These are phyloP conservation scores for Beauveria bassiana DNA, from an alignment of 2,329 filamentous ascomycete genomes.

Conservation along the genomic window DNA sequence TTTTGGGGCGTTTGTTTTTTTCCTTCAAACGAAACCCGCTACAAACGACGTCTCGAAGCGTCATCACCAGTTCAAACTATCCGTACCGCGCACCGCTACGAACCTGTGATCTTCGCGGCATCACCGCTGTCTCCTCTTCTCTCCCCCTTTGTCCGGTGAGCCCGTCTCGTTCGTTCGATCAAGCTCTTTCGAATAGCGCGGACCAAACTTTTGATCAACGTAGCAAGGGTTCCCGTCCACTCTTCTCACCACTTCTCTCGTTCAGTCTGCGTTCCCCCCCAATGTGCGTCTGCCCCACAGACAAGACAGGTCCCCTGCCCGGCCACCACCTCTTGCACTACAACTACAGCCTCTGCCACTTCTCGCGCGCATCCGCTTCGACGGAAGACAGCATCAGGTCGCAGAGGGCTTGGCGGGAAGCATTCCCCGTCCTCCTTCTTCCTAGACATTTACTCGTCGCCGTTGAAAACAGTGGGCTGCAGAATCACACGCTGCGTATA, in stretches of 20 bases:
- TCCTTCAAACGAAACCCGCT: neutral
- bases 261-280: neutral
- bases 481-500: neutral
- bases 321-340: neutral
- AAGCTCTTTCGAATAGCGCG: neutral
- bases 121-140: neutral
- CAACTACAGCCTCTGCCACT: neutral
- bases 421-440: neutral
- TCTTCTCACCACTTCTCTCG: neutral
- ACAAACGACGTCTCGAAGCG: neutral
- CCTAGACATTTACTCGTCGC: neutral
- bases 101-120: neutral
- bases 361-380: neutral
- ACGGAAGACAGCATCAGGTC: slow-evolving; percentile 3
- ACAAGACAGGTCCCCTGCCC: neutral
- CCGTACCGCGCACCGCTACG: neutral
- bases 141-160: neutral
- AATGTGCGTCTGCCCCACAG: slow-evolving; percentile 6
- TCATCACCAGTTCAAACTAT: neutral
- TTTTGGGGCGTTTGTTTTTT: neutral
- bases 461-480: neutral
- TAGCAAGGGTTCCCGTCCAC: neutral
- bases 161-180: neutral
- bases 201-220: neutral
- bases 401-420: neutral